These are phyloP conservation scores for Hypoxylon sp. DNA, from an alignment of 2,329 filamentous ascomycete species.

Conservation along the genomic window DNA sequence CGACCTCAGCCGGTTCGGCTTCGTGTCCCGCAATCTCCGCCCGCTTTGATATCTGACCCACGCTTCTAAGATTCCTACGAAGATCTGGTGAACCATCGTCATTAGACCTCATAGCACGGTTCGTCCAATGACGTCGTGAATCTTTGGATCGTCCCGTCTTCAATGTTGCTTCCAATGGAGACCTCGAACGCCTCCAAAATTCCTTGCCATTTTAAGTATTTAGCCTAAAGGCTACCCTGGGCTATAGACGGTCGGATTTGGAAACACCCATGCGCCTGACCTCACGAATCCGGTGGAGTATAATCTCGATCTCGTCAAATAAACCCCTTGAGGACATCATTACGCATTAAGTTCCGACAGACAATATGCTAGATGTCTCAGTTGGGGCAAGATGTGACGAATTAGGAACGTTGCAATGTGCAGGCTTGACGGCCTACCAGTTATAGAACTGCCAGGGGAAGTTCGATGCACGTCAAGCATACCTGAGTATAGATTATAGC, in stretches of 20 bases:
- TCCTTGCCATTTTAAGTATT: conserved; percentile 28
- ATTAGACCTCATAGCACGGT: conserved; percentile 1
- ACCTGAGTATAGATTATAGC: conserved; percentile 4
- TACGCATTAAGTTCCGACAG: conserved; percentile 32
- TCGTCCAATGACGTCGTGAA: conserved; percentile 35
- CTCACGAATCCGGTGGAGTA: conserved; percentile 3
- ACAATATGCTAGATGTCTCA: conserved; percentile 7
- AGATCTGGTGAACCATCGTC: conserved; percentile 28
- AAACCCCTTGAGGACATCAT: conserved; percentile 12
- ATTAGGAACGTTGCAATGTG: conserved; percentile 27
- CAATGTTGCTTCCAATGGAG: conserved; percentile 29
- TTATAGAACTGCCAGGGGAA: conserved; percentile 10
- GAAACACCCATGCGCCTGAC: conserved; percentile 30
- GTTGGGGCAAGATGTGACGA: conserved; percentile 21
- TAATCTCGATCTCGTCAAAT: conserved; percentile 15
- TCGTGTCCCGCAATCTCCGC: conserved; percentile 42
- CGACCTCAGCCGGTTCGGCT: conserved; percentile 44
- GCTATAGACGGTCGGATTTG: conserved; percentile 20
- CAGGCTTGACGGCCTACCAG: conserved; percentile 3
- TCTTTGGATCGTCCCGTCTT: conserved; percentile 26
- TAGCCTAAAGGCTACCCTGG: conserved; percentile 33
- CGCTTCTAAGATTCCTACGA: conserved; percentile 28
- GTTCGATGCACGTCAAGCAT: conserved; percentile 18
- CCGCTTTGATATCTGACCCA: conserved; percentile 36
- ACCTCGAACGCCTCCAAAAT: conserved; percentile 22